Percentiles rank a stretch among this genome's conserved stretches.
Conservation (phyloP, 805 yeast species). For the Teunomyces stri region DNA sequence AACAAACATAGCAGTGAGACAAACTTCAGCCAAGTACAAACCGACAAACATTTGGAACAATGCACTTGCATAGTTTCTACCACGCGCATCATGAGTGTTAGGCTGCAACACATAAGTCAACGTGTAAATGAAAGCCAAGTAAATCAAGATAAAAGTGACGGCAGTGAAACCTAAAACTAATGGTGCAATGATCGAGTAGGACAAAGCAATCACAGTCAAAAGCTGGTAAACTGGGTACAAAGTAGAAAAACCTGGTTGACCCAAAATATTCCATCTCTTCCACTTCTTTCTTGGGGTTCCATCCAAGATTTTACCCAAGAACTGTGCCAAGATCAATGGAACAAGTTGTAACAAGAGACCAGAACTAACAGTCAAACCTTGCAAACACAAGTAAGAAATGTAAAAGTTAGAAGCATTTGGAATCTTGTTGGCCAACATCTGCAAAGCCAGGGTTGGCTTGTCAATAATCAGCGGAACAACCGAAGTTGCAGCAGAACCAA, state of each 20-base stretch:
- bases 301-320: slow-evolving; percentile 71
- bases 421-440: slow-evolving; percentile 19
- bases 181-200: slow-evolving; percentile 80
- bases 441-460: slow-evolving; percentile 15
- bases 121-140: slow-evolving; percentile 61
- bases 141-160: slow-evolving; percentile 54
- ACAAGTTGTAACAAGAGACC: slow-evolving; percentile 29
- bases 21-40: slow-evolving; percentile 66
- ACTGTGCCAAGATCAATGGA: slow-evolving; percentile 65
- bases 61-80: slow-evolving; percentile 71
- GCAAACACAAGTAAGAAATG: slow-evolving; percentile 24
- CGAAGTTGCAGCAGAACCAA: slow-evolving; percentile 33
- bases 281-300: slow-evolving; percentile 91
- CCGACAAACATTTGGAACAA: slow-evolving; percentile 72
- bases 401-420: slow-evolving; percentile 28
- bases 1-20: slow-evolving; percentile 68
- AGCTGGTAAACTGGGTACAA: slow-evolving; percentile 76
- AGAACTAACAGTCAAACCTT: slow-evolving; percentile 24
- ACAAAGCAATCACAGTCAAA: slow-evolving; percentile 66
- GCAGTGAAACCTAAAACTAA: slow-evolving; percentile 66
- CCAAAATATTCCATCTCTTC: slow-evolving; percentile 65
- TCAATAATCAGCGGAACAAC: slow-evolving; percentile 13
- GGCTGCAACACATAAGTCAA: slow-evolving; percentile 63
- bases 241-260: slow-evolving; percentile 76
- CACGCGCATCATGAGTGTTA: slow-evolving; percentile 58